Percentiles rank a stretch among this genome's conserved stretches.
Evolutionary conservation across 768 basidiomycete genomes (phyloP).

Genomic region (Nidularia pulvinata): DNA sequence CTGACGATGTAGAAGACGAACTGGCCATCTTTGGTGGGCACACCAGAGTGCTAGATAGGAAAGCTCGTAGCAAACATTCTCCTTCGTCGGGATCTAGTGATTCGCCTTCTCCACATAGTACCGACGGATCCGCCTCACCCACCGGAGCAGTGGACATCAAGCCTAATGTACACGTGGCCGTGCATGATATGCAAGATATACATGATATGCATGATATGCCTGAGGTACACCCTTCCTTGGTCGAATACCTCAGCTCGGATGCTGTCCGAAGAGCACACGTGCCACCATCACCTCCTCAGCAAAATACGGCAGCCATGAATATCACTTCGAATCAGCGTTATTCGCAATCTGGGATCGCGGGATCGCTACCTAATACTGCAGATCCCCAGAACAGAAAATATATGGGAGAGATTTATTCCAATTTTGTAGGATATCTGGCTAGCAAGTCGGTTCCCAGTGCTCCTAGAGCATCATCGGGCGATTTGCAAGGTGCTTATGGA

Average conservation of each 20-base stretch:
- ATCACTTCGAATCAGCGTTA: neutral
- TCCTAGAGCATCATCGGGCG: too few species aligned
- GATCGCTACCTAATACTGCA: neutral
- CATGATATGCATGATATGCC: slow-evolving; percentile 7
- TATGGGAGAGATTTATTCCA: slow-evolving; percentile 18
- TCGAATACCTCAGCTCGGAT: slow-evolving; percentile 28
- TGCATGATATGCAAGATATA: neutral
- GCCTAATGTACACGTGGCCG: neutral
- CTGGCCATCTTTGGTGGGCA: slow-evolving; percentile 58
- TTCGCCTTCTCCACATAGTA: slow-evolving; percentile 7
- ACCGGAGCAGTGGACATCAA: neutral
- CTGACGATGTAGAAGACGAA: slow-evolving; percentile 38
- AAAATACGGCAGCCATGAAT: neutral
- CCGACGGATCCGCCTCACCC: neutral
- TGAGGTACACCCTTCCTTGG: slow-evolving; percentile 26
- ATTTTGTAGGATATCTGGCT: slow-evolving; percentile 17
- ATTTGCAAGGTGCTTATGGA: too few species aligned
- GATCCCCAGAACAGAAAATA: slow-evolving; percentile 2
- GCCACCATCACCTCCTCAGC: neutral
- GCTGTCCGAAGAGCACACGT: slow-evolving; percentile 9
- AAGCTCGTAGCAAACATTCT: slow-evolving; percentile 12
- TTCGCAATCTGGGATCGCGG: neutral
- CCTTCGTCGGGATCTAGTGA: neutral
- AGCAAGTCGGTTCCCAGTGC: slow-evolving; percentile 9
- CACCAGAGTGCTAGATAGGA: slow-evolving; percentile 37